phyloP scores from a whole-genome alignment of 495 filamentous ascomycete species.

The Cenococcum geophilum region DNA sequence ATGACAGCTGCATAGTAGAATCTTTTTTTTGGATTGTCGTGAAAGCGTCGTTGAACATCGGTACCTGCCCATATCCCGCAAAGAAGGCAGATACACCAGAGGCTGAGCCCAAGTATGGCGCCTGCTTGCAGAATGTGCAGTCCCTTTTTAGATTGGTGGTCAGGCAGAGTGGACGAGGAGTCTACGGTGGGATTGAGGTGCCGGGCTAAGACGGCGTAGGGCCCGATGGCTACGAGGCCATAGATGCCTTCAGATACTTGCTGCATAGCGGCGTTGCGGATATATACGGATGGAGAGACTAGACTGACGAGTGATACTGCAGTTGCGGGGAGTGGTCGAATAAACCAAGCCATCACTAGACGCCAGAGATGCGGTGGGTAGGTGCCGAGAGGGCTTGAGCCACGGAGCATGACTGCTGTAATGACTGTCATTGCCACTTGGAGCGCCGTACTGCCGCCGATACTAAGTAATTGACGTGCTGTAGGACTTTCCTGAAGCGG shows the following conservation, averaged over 20 bases:
- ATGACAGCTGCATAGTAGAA: not conserved
- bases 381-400: not conserved
- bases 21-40: not conserved
- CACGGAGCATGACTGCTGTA: constrained; percentile 3
- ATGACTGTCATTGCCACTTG: constrained; percentile 2
- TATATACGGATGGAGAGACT: not conserved
- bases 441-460: not conserved
- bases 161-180: not conserved
- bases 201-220: not conserved
- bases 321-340: constrained; percentile 1
- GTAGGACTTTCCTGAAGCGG: not conserved
- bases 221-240: not conserved
- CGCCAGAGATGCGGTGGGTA: not conserved
- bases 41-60: not conserved
- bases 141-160: not conserved
- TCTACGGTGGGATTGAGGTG: not conserved
- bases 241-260: not conserved
- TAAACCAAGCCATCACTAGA: constrained; percentile 1
- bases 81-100: not conserved
- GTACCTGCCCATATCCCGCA: not conserved
- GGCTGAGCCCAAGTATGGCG: not conserved
- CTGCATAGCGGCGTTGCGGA: not conserved
- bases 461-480: not conserved
- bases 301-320: not conserved
- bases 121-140: not conserved